A percentile compares a stretch with the other conserved stretches of the same genome.
Evolutionary conservation across 2,329 filamentous ascomycete genomes (phyloP).

Genomic region (Spiromastix sp.): DNA sequence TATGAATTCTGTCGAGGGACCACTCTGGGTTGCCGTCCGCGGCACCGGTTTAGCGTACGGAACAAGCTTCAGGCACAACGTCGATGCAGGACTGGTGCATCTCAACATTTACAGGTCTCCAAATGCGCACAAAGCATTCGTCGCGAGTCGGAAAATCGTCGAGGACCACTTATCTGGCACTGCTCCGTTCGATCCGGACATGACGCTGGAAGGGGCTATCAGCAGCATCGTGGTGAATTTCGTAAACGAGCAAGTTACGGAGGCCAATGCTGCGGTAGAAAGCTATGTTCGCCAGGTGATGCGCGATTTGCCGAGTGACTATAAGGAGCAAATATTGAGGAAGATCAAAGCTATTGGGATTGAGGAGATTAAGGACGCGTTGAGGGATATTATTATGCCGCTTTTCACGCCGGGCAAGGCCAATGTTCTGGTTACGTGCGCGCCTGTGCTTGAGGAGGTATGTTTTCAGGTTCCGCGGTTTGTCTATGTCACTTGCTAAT

Average conservation of each 20-base stretch:
- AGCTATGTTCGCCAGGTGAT: constrained; percentile 79
- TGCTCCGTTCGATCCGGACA: constrained; percentile 63
- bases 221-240: constrained; percentile 78
- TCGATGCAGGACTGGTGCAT: constrained; percentile 69
- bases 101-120: constrained; percentile 87
- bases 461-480: constrained; percentile 3
- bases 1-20: constrained; percentile 85
- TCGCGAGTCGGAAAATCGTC: constrained; percentile 64
- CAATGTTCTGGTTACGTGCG: constrained; percentile 82
- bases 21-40: constrained; percentile 85
- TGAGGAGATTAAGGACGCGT: constrained; percentile 64
- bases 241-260: constrained; percentile 80
- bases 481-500: constrained; percentile 12
- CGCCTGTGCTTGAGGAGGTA: constrained; percentile 75
- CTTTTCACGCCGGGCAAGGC: constrained; percentile 71
- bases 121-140: constrained; percentile 76
- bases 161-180: constrained; percentile 62
- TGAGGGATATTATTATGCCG: constrained; percentile 65
- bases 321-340: constrained; percentile 64
- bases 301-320: constrained; percentile 63
- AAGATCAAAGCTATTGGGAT: constrained; percentile 65
- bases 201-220: constrained; percentile 73
- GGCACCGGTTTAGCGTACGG: constrained; percentile 92
- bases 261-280: constrained; percentile 68
- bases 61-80: constrained; percentile 63